These are phyloP conservation scores for Eucalyptus grandis DNA, from an alignment of 345 rosid species.

Conservation along the genomic window DNA sequence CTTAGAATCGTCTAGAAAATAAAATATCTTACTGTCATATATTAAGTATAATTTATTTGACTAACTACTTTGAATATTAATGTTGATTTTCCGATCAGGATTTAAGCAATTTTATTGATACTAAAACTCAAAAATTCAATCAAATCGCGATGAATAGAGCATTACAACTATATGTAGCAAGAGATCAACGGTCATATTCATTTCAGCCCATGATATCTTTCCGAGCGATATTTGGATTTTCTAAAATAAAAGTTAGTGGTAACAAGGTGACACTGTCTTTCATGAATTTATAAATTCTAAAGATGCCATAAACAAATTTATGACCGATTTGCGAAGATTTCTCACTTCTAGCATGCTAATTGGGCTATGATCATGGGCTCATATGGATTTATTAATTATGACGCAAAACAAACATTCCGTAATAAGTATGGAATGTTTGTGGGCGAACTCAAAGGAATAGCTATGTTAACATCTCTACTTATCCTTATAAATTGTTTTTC, in stretches of 20 bases:
- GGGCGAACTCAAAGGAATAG: not conserved
- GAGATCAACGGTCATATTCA: not conserved
- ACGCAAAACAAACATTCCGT: rapidly evolving
- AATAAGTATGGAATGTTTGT: rapidly evolving
- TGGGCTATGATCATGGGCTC: not conserved
- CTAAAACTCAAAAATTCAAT: no score
- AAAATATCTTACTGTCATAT: not conserved
- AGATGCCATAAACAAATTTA: not conserved
- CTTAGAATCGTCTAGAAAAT: not conserved
- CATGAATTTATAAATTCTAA: no score
- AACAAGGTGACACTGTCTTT: no score
- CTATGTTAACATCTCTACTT: no score
- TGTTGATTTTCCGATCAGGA: not conserved
- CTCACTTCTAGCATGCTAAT: not conserved
- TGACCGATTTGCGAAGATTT: no score
- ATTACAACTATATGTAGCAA: not conserved
- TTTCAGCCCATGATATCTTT: not conserved
- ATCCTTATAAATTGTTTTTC: not conserved
- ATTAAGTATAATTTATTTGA: not conserved
- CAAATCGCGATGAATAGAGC: not conserved
- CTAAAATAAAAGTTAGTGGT: not conserved
- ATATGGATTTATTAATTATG: no score
- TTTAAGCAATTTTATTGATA: not conserved
- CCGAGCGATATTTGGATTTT: no score
- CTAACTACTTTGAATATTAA: not conserved